Evolutionary conservation across 768 basidiomycete genomes (phyloP).

Genomic region (Collybiopsis confluens): DNA sequence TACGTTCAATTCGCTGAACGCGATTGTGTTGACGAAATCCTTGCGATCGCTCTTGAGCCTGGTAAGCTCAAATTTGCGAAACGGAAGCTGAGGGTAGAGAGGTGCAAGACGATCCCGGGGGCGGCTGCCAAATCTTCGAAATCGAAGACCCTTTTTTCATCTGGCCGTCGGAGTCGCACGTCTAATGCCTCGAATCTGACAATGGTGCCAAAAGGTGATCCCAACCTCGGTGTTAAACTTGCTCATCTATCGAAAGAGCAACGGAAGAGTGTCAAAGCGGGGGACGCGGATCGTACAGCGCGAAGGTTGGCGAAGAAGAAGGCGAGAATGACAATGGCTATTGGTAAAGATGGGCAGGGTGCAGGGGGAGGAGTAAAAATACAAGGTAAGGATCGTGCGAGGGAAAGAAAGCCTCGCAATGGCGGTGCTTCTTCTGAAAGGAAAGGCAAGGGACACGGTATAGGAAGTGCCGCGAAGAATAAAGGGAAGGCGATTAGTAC

Average conservation of each 20-base stretch:
- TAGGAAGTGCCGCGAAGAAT: constrained; percentile 6
- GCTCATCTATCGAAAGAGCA: constrained; percentile 78
- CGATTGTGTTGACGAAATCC: constrained; percentile 87
- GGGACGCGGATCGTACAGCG: constrained; percentile 76
- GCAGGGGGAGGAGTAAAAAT: constrained; percentile 29
- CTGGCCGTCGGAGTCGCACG: not conserved
- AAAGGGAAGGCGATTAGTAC: constrained; percentile 47
- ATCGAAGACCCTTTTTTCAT: constrained; percentile 3
- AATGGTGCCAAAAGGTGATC: constrained; percentile 73
- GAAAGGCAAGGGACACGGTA: constrained; percentile 29
- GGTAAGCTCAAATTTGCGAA: constrained; percentile 87
- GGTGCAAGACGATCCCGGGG: constrained; percentile 76
- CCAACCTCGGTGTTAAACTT: constrained; percentile 73
- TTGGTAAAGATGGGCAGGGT: constrained; percentile 18
- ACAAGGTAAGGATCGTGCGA: constrained; percentile 40
- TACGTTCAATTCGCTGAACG: constrained; percentile 87
- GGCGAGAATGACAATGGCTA: constrained; percentile 49
- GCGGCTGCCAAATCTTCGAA: constrained; percentile 17
- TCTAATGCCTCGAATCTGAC: constrained; percentile 13
- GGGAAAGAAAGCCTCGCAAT: constrained; percentile 37
- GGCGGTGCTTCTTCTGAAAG: constrained; percentile 18
- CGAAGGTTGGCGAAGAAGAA: constrained; percentile 90
- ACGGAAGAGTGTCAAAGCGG: constrained; percentile 76
- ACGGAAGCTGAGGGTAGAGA: constrained; percentile 85
- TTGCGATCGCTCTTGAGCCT: constrained; percentile 61